Conservation (phyloP, 2,329 filamentous ascomycete species). For the Metarhizium anisopliae region DNA sequence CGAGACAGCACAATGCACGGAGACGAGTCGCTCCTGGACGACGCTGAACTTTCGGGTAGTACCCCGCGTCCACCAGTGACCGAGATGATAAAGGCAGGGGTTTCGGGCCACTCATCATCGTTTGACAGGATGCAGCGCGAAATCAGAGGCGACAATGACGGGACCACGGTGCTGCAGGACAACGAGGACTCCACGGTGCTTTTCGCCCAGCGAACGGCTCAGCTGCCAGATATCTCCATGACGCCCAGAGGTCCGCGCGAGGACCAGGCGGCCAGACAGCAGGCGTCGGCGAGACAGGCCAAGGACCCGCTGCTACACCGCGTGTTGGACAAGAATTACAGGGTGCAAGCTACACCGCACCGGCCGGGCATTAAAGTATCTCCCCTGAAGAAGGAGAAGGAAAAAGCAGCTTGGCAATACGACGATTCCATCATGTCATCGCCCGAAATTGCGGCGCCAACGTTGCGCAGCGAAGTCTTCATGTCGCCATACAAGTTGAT, state of each 20-base stretch:
- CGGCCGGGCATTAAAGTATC: conserved; percentile 39
- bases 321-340: conserved; percentile 92
- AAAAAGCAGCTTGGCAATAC: conserved; percentile 33
- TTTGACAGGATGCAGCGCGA: conserved; percentile 67
- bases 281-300: conserved; percentile 22
- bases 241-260: conserved; percentile 40
- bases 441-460: conserved; percentile 71
- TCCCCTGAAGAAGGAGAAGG: conserved; percentile 24
- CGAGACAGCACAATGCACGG: conserved; percentile 27
- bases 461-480: conserved; percentile 79
- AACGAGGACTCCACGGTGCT: conserved; percentile 39
- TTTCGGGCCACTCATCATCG: conserved; percentile 63
- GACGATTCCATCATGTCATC: conserved; percentile 56
- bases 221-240: conserved; percentile 54
- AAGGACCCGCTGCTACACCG: conserved; percentile 80
- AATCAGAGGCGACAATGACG: conserved; percentile 40
- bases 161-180: conserved; percentile 24
- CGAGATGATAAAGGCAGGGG: conserved; percentile 39
- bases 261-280: conserved; percentile 21
- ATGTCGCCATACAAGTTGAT: conserved; percentile 56
- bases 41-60: conserved; percentile 53
- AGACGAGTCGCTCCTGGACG: conserved; percentile 62
- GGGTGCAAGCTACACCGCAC: conserved; percentile 84
- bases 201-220: conserved; percentile 42
- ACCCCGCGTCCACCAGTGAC: conserved; percentile 53